These are phyloP conservation scores for Apiospora rasikravindrae DNA, from an alignment of 2,329 filamentous ascomycete genomes.

Conservation along the genomic window DNA sequence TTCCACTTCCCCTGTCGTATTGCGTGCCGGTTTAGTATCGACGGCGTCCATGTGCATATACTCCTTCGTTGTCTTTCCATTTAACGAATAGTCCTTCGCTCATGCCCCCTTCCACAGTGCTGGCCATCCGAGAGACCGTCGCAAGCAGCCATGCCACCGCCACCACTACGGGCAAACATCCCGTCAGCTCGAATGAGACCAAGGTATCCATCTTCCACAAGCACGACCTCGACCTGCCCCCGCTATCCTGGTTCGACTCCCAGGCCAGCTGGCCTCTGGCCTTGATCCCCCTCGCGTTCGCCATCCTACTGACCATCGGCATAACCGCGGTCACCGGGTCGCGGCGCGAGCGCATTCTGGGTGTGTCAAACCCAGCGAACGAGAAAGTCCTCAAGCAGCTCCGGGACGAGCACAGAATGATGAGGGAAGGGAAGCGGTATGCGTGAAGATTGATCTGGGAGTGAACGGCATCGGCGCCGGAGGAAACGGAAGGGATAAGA, in stretches of 20 bases:
- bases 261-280: neutral
- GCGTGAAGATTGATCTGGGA: neutral
- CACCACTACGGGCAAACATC: no score
- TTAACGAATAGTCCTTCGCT: neutral
- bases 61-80: neutral
- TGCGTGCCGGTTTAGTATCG: no score
- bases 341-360: neutral
- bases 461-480: no score
- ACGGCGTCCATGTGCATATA: neutral
- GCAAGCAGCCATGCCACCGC: no score
- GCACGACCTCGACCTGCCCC: neutral
- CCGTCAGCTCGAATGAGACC: neutral
- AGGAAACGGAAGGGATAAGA: neutral
- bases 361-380: neutral
- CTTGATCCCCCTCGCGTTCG: neutral
- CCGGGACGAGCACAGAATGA: neutral
- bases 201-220: neutral
- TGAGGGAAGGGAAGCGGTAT: neutral
- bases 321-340: neutral
- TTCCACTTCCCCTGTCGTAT: neutral
- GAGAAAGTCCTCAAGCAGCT: neutral
- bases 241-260: conserved; percentile 12
- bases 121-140: neutral
- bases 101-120: neutral
- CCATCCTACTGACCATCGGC: neutral